phyloP scores from a whole-genome alignment of 2,329 filamentous ascomycete genomes.

The Thermoascus crustaceus region DNA sequence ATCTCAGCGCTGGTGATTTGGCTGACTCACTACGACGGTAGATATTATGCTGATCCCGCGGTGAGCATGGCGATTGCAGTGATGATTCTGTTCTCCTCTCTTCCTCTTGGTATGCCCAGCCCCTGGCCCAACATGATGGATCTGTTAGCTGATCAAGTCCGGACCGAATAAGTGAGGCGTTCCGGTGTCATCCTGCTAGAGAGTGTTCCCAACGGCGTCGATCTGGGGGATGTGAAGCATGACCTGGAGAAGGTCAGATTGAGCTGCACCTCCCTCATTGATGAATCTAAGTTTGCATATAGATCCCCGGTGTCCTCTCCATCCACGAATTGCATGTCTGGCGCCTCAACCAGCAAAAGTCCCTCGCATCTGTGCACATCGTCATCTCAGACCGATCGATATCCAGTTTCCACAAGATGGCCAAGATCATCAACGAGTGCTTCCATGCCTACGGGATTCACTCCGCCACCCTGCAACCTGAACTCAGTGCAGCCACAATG shows the following conservation, averaged over 20 bases:
- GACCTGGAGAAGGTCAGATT: slow-evolving; percentile 55
- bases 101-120: slow-evolving; percentile 43
- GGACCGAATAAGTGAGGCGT: slow-evolving; percentile 15
- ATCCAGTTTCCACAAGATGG: slow-evolving; percentile 51
- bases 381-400: slow-evolving; percentile 53
- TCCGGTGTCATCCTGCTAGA: slow-evolving; percentile 59
- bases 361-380: slow-evolving; percentile 62
- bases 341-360: slow-evolving; percentile 62
- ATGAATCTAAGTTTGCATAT: too few relatives aligned
- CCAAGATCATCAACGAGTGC: slow-evolving; percentile 57
- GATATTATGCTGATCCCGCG: slow-evolving; percentile 65
- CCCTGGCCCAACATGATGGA: too few relatives aligned
- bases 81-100: slow-evolving; percentile 60
- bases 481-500: slow-evolving; percentile 30
- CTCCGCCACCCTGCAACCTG: slow-evolving; percentile 62
- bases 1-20: slow-evolving; percentile 61
- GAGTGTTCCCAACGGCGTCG: slow-evolving; percentile 53
- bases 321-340: slow-evolving; percentile 69
- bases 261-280: too few relatives aligned
- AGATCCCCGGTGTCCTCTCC: slow-evolving; percentile 59
- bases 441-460: slow-evolving; percentile 68
- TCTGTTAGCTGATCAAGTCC: neutral
- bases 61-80: slow-evolving; percentile 61
- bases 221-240: slow-evolving; percentile 55
- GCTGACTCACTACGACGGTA: slow-evolving; percentile 48